Base-by-base conservation (phyloP, 495 filamentous ascomycete species). In the Recurvomyces mirabilis region DNA sequence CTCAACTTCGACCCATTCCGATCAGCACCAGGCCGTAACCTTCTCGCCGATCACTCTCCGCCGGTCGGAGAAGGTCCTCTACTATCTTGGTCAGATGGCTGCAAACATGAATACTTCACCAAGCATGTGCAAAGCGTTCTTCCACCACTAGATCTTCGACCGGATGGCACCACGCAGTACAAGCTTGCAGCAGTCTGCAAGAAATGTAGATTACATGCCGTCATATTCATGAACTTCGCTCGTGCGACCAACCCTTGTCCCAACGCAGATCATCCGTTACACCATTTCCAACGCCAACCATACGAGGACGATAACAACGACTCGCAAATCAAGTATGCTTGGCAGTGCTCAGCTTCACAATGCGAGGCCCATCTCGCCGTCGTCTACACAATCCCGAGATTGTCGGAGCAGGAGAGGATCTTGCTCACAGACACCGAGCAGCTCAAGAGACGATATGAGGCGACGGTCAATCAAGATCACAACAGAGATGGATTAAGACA, bases 351-450 rank as follows among this genome's bases (percentile, higher is more conserved):
- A 0, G 63, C 70, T 14, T 49, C 62, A 13, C 56, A 62, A 19
- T 87, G 82, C 49, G 56, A 69, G 1, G 69, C 71, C 17, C 62
- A 62, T 34, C 60, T 82, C n/a, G 62, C 62, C 1, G 65, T 88
- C 34, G 65, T 68, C 13, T 61, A 79, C 11, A 60, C 68, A 33
- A 67, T 68, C 5, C 75, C 75, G 1, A 65, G 78, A 0, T 54
- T 87, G 20, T 57, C 42, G 3, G 49, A 61, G 1, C 56, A 69
- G 18, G 69, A 70, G 59, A 56, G 82, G 0, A 46, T 60, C 1
- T 58, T 78, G 13, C 59, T 91, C 36, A 73, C 63, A 4, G 75
- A 88, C 51, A 59, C 67, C 24, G 56, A 63, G 1, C 41, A 73
- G 32, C 64, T 87, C 33, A 62, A 60, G 28, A 54, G 65, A 33